Evolutionary conservation across 2,329 filamentous ascomycete genomes (phyloP).

Genomic region (Albophoma yamanashiensis): DNA sequence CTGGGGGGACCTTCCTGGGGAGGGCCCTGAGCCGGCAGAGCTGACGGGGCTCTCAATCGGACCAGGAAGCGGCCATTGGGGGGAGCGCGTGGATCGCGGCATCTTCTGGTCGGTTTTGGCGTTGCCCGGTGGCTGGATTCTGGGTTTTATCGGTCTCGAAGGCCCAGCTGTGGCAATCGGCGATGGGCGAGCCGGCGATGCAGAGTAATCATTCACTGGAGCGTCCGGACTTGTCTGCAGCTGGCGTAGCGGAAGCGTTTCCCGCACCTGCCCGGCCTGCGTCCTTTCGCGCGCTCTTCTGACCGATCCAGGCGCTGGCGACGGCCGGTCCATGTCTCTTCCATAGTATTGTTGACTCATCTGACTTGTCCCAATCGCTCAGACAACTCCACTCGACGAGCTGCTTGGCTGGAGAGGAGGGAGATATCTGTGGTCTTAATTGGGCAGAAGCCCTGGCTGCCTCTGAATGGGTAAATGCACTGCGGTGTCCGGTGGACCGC

Average conservation of each 20-base stretch:
- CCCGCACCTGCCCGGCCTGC: conserved; percentile 24
- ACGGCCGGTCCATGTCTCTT: conserved; percentile 37
- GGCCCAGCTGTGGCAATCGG: conserved; percentile 3
- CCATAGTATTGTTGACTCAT: conserved; percentile 48
- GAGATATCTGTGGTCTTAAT: not conserved
- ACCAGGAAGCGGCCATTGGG: conserved; percentile 43
- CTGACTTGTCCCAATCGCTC: conserved; percentile 15
- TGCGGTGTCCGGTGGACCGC: not conserved
- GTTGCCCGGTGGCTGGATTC: conserved; percentile 12
- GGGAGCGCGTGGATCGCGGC: conserved; percentile 39
- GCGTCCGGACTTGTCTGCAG: conserved; percentile 9
- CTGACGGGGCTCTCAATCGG: conserved; percentile 23
- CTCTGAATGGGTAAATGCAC: not conserved
- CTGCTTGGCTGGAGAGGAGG: conserved; percentile 5
- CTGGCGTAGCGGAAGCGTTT: conserved; percentile 9
- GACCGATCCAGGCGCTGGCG: conserved; percentile 35
- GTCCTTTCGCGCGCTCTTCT: conserved; percentile 43
- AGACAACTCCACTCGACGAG: conserved; percentile 7
- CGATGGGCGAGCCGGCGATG: not conserved
- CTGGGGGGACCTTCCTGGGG: conserved; percentile 34
- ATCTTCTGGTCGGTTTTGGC: conserved; percentile 21
- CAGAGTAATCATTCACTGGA: not conserved
- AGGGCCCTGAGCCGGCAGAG: conserved; percentile 27
- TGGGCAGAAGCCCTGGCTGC: conserved; percentile 3
- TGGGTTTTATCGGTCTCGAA: conserved; percentile 8